phyloP scores from a whole-genome alignment of 164 flowering plant species.

The Chimonanthus praecox region DNA sequence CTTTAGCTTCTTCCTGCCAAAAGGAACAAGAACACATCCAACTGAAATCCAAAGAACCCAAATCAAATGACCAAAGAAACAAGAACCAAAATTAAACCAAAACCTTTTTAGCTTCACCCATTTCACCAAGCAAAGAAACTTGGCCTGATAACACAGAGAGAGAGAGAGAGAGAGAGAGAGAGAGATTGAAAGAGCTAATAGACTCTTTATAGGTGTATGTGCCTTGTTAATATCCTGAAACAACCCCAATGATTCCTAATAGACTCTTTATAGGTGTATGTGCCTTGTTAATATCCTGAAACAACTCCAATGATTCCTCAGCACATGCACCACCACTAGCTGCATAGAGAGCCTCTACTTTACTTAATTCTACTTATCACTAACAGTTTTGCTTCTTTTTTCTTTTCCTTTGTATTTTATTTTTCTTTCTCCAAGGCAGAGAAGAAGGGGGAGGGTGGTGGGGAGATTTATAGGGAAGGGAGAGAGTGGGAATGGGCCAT shows the following conservation, averaged over 20 bases:
- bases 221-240: no score
- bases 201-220: slow-evolving; percentile 10
- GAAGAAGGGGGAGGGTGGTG: slow-evolving; percentile 14
- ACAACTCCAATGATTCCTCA: slow-evolving; percentile 28
- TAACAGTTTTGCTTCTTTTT: slow-evolving; percentile 1
- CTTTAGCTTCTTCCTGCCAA: slow-evolving; percentile 30
- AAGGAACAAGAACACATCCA: neutral
- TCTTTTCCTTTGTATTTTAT: slow-evolving; percentile 16
- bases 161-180: slow-evolving; percentile 9
- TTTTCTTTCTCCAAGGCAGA: slow-evolving; percentile 16
- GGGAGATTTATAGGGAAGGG: slow-evolving; percentile 27
- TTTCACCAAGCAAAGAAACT: slow-evolving; percentile 11
- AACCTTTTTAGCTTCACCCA: slow-evolving; percentile 74
- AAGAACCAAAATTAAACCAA: neutral
- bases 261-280: slow-evolving; percentile 6
- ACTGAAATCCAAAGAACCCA: neutral
- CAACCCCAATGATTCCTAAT: no score
- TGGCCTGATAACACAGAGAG: neutral
- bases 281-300: slow-evolving; percentile 26
- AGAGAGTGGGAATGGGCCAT: neutral
- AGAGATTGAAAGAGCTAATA: slow-evolving; percentile 10
- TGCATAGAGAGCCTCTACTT: slow-evolving; percentile 10
- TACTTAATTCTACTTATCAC: slow-evolving; percentile 12
- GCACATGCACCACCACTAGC: slow-evolving; percentile 58
- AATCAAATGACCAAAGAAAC: neutral